Percentiles rank a stretch among this genome's conserved stretches.
These are phyloP conservation scores for Scheffersomyces segobiensis DNA, from an alignment of 1,139 yeast genomes.

Conservation along the genomic window DNA sequence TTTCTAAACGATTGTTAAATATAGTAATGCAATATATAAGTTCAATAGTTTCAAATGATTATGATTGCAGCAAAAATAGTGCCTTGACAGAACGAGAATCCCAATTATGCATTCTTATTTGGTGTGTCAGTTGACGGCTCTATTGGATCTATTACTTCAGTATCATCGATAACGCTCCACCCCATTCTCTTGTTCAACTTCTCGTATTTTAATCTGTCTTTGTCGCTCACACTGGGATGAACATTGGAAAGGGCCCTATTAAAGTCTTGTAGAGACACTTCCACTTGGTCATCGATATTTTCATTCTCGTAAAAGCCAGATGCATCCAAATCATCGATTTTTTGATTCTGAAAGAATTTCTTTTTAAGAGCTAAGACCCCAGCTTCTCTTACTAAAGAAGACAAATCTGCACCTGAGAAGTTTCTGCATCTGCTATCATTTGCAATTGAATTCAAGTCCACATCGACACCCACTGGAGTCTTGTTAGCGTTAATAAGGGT, in stretches of 20 bases:
- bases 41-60: too few relatives aligned
- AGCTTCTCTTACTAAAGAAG: slow-evolving; percentile 89
- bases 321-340: slow-evolving; percentile 50
- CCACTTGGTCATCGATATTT: slow-evolving; percentile 35
- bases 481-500: slow-evolving; percentile 72
- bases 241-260: slow-evolving; percentile 68
- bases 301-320: slow-evolving; percentile 40
- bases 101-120: neutral
- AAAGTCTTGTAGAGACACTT: slow-evolving; percentile 69
- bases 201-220: slow-evolving; percentile 79
- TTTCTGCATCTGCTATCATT: slow-evolving; percentile 79
- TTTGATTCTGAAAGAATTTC: slow-evolving; percentile 56
- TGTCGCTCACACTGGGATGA: slow-evolving; percentile 88
- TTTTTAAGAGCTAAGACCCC: slow-evolving; percentile 83
- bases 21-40: too few relatives aligned
- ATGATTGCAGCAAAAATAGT: too few relatives aligned
- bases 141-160: slow-evolving; percentile 5
- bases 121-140: neutral
- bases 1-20: too few relatives aligned
- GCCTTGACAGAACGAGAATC: too few relatives aligned
- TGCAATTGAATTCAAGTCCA: slow-evolving; percentile 64
- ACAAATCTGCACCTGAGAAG: slow-evolving; percentile 94
- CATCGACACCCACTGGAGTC: slow-evolving; percentile 71
- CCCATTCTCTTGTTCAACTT: slow-evolving; percentile 60
- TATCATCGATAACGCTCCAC: slow-evolving; percentile 41